Evolutionary conservation across 192 early-diverging fungal genomes (phyloP).

Genomic region (Coemansia asiatica): DNA sequence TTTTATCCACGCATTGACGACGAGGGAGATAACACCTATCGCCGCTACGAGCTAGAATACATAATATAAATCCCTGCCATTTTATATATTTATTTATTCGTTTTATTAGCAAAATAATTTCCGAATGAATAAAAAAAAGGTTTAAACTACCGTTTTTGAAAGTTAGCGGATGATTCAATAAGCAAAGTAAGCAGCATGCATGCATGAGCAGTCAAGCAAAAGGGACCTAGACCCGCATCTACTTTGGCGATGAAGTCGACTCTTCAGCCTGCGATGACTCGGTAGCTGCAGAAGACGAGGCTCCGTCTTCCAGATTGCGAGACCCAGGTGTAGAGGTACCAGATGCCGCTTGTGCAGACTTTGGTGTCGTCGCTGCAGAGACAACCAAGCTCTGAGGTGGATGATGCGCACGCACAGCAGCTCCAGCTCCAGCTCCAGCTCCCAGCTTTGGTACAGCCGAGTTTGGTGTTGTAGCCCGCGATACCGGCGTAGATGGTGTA

Average conservation of each 20-base stretch:
- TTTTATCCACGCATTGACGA: slow-evolving; percentile 91
- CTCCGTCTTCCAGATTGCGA: neutral
- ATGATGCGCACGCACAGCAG: slow-evolving; percentile 4
- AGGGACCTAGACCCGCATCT: neutral
- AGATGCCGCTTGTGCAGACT: neutral
- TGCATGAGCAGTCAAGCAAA: neutral
- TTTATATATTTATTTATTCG: neutral
- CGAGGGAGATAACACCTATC: slow-evolving; percentile 72
- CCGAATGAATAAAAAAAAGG: too few species aligned
- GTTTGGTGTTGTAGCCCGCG: slow-evolving; percentile 40
- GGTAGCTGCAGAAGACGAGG: neutral
- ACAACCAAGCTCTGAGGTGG: slow-evolving; percentile 1
- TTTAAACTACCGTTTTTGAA: too few species aligned
- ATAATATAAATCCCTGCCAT: slow-evolving; percentile 40
- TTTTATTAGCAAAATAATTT: neutral
- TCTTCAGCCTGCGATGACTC: neutral
- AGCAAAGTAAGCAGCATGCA: neutral
- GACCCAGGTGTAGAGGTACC: neutral
- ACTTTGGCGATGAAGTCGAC: neutral
- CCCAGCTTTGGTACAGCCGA: slow-evolving; percentile 7
- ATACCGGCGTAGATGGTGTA: slow-evolving; percentile 19
- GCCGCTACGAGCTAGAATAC: slow-evolving; percentile 81
- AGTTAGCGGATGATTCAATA: too few species aligned
- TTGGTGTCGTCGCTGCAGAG: slow-evolving; percentile 5
- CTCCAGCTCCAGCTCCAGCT: too few species aligned